Evolutionary conservation across 768 basidiomycete species (phyloP), one percentile per base, ranked within the genome.

Genomic region (Lentinus tigrinus): DNA sequence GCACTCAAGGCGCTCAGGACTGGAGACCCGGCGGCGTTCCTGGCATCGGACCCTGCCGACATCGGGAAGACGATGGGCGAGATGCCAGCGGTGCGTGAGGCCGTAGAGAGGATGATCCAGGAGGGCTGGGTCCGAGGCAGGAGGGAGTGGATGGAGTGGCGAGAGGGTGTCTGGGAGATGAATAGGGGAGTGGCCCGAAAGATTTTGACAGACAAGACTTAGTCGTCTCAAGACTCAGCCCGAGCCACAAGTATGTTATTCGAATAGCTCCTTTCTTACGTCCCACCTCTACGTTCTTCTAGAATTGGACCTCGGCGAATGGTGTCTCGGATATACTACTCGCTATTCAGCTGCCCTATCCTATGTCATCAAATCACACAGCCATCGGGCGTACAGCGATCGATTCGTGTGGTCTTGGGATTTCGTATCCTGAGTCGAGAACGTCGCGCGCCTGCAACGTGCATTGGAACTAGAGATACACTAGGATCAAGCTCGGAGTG

Each of bases 1-100:
- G 75, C 74, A 3, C 43, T 78, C 47, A 70, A 71, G 51, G 71
- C 73, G 14, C 69, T 79, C 19, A 74, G 77, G 6, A 70, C 67
- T 0, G 65, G 73, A 21, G 63, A 72, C 47, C 53, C 66, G 6
- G 64, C 67, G 5, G 61, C 62, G 24, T 73, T 71, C 39, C 56
- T 65, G 8, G 50, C 57, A 19, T 60, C 60, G 11, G 64, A 61
- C 38, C 60, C 61, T 0, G 54, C 49, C 2, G 56, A 54, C 16
- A 54, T 55, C 43, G 63, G 57, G 31, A 49, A 36, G 17, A 61
- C 47, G 31, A 59, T 63, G 56, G 62, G 55, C 28, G 63, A 50
- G 6, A 48, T 67, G 46, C 63, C 52, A 16, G 52, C 47, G 4
- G 49, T 71, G 17, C 55, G 52, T 24, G 49, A 52, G 8, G 72